Percentiles rank a stretch among this genome's conserved stretches.
Evolutionary conservation across 2,329 filamentous ascomycete species (phyloP).

Genomic region (Raffaelea deltoideospora): DNA sequence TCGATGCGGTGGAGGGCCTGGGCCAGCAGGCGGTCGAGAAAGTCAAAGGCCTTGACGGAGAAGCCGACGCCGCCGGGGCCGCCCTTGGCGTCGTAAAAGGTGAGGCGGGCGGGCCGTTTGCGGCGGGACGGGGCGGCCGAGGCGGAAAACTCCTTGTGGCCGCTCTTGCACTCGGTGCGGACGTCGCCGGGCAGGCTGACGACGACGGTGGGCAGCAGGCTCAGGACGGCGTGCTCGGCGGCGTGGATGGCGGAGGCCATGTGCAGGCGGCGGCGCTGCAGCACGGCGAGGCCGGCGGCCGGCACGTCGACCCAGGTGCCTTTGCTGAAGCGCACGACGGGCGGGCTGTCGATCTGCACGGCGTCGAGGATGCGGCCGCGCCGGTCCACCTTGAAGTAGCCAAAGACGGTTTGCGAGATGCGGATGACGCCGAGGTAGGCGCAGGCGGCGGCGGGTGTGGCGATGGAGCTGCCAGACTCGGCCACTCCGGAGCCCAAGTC

Average conservation of each 20-base stretch:
- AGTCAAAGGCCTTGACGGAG: slow-evolving; percentile 85
- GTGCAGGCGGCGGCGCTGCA: slow-evolving; percentile 58
- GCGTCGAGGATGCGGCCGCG: slow-evolving; percentile 77
- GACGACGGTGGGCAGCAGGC: slow-evolving; percentile 79
- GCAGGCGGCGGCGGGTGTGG: slow-evolving; percentile 33
- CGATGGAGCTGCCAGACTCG: slow-evolving; percentile 13
- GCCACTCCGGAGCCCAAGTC: too few relatives aligned
- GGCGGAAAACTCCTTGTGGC: slow-evolving; percentile 63
- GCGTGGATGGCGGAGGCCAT: slow-evolving; percentile 85
- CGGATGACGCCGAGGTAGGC: slow-evolving; percentile 80
- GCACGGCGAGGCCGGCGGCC: slow-evolving; percentile 59
- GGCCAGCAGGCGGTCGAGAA: slow-evolving; percentile 61
- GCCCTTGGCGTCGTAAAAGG: slow-evolving; percentile 91
- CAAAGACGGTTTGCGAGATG: slow-evolving; percentile 80
- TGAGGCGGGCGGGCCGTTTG: slow-evolving; percentile 76
- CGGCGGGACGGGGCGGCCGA: slow-evolving; percentile 37
- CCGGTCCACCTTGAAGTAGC: slow-evolving; percentile 94
- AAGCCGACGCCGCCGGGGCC: slow-evolving; percentile 73
- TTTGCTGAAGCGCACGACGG: slow-evolving; percentile 69
- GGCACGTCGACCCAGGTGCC: slow-evolving; percentile 96
- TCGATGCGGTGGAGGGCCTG: slow-evolving; percentile 67
- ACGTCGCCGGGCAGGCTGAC: slow-evolving; percentile 84
- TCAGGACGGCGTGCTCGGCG: slow-evolving; percentile 80
- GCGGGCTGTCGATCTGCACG: slow-evolving; percentile 83
- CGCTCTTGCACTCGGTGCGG: slow-evolving; percentile 83